phyloP scores from a whole-genome alignment of 176 grass and related monocot species.

The Secale cereale region DNA sequence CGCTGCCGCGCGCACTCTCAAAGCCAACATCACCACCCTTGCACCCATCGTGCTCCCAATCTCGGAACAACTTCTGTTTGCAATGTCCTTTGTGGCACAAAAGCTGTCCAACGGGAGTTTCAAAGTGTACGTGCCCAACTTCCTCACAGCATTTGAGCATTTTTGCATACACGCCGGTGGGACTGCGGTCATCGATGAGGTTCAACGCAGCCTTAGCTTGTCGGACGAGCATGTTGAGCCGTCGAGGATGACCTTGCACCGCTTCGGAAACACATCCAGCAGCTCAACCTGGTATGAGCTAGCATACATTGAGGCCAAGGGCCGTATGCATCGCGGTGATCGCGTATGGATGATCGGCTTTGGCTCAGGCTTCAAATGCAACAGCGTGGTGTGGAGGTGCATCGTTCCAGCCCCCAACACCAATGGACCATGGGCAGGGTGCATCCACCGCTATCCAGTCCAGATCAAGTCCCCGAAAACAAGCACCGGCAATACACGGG shows the following conservation, averaged over 20 bases:
- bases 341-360: conserved; percentile 60
- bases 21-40: conserved; percentile 47
- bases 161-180: not conserved
- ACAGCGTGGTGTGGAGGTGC: conserved; percentile 71
- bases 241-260: conserved; percentile 63
- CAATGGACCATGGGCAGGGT: conserved; percentile 40
- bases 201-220: conserved; percentile 39
- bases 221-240: conserved; percentile 56
- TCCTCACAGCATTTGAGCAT: not conserved
- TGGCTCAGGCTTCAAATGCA: conserved; percentile 82
- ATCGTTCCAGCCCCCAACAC: conserved; percentile 4
- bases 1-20: not conserved
- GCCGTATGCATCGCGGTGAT: conserved; percentile 28
- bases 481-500: not conserved
- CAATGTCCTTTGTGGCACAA: conserved; percentile 31
- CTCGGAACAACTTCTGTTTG: conserved; percentile 50
- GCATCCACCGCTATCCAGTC: conserved; percentile 49
- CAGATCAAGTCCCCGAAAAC: not conserved
- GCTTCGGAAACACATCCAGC: conserved; percentile 61
- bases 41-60: conserved; percentile 48
- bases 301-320: conserved; percentile 63
- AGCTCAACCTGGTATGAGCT: conserved; percentile 69
- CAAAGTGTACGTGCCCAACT: conserved; percentile 49
- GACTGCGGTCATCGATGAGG: not conserved
- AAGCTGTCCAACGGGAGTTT: conserved; percentile 24